Evolutionary conservation across 306 rosid genomes (phyloP).

Genomic region (Cucurbita pepo): DNA sequence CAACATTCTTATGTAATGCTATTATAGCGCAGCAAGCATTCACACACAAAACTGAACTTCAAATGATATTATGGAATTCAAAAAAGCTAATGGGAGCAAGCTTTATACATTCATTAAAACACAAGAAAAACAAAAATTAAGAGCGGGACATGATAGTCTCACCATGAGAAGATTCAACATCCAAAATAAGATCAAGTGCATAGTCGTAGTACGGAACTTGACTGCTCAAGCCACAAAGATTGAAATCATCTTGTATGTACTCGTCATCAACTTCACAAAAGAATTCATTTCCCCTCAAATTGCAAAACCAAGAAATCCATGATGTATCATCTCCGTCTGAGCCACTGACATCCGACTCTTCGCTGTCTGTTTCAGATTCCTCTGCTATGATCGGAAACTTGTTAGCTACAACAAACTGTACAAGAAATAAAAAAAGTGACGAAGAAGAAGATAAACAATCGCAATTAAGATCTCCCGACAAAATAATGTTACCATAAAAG

Average conservation of each 20-base stretch:
- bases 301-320: slow-evolving; percentile 99
- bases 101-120: neutral
- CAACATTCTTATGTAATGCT: neutral
- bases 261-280: slow-evolving; percentile 98
- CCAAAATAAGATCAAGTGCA: slow-evolving; percentile 93
- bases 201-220: slow-evolving; percentile 98
- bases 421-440: neutral
- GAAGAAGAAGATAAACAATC: neutral
- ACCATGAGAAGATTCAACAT: slow-evolving; percentile 97
- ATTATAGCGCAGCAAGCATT: neutral
- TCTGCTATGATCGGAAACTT: slow-evolving; percentile 29
- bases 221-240: slow-evolving; percentile 93
- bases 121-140: neutral
- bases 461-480: neutral
- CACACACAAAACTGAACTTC: neutral
- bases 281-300: slow-evolving; percentile 90
- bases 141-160: slow-evolving; percentile 4
- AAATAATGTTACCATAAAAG: neutral
- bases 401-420: neutral
- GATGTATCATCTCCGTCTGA: slow-evolving; percentile 95
- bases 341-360: slow-evolving; percentile 97
- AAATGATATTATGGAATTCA: neutral
- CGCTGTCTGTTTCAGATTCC: slow-evolving; percentile 93
- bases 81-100: neutral
- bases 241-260: slow-evolving; percentile 89